phyloP scores from a whole-genome alignment of 352 stramenopile genomes.

The Phytophthora pisi region DNA sequence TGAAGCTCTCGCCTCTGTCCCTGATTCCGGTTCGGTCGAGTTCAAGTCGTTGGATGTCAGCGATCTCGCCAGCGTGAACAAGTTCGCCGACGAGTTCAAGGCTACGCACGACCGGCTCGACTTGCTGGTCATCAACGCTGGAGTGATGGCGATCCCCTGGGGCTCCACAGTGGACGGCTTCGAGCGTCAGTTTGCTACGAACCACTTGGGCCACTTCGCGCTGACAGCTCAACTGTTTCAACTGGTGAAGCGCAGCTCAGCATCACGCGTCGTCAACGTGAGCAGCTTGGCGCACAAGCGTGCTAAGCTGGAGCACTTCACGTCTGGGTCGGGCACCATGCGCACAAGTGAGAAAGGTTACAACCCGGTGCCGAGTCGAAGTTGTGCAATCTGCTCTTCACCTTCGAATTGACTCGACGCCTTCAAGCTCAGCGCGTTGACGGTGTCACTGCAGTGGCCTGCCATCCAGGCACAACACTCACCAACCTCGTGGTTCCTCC shows the following conservation, averaged over 20 bases:
- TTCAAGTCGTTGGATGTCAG: conserved; percentile 59
- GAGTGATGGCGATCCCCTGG: conserved; percentile 28
- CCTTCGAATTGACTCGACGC: conserved; percentile 45
- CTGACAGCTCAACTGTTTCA: conserved; percentile 53
- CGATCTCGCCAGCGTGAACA: conserved; percentile 45
- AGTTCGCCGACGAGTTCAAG: conserved; percentile 50
- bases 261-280: conserved; percentile 32
- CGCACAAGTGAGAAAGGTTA: conserved; percentile 23
- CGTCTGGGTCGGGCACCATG: conserved; percentile 17
- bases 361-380: conserved; percentile 39
- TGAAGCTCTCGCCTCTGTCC: conserved; percentile 13
- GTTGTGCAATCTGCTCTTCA: conserved; percentile 62
- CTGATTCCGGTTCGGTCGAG: conserved; percentile 48
- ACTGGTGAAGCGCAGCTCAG: conserved; percentile 36
- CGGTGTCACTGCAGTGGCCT: no score
- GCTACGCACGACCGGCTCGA: conserved; percentile 41
- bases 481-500: conserved; percentile 14
- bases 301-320: conserved; percentile 27
- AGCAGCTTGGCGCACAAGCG: conserved; percentile 44
- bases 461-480: no score
- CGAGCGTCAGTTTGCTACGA: conserved; percentile 37
- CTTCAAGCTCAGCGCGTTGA: conserved; percentile 10
- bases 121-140: conserved; percentile 38
- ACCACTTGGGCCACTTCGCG: conserved; percentile 39
- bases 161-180: conserved; percentile 36